Evolutionary conservation across 2,329 filamentous ascomycete species (phyloP), one percentile per base, ranked within the genome.

Genomic region (Fusarium staphyleae): DNA sequence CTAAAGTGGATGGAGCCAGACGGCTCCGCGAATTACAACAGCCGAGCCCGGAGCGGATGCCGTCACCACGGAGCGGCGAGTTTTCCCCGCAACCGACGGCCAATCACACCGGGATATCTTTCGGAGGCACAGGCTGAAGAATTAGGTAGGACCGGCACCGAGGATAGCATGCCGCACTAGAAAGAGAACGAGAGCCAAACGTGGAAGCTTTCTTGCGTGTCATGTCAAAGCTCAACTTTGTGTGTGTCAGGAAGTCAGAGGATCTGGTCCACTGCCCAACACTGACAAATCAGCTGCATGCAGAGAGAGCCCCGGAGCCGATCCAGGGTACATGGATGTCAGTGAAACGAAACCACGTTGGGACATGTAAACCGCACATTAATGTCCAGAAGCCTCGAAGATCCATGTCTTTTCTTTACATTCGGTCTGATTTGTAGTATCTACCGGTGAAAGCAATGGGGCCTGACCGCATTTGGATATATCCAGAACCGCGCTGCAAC

Each of bases 41-140:
- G 51, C 48, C 57, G 49, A 9, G 35, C 26, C 63, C 51, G 48
- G 50, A 51, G 55, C 53, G 52, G 60, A 55, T 37, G 46, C 55
- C 61, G 56, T 59, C 61, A 54, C 58, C 55, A 51, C 16, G 29
- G 32, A 33, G 37, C 54, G 46, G 47, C 42, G 52, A 66, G 58
- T 51, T 62, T 62, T 66, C 65, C 65, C 65, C 65, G 66, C 63
- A 67, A 45, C 44, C 49, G 43, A 35, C 60, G 58, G 51, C 62
- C 66, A 63, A 68, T 67, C 34, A 55, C 30, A 50, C 49, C 24
- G 44, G 42, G 46, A 30, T 13, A 24, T 9, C 11, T 19, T 34
- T 48, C 29, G 42, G 57, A 48, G 41, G 8, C 6, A 22, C 19
- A 22, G 19, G 48, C 49, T 18, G 26, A 47, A 46, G 51, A 22